These are phyloP conservation scores for Ophiocordyceps camponoti-saundersi DNA, from an alignment of 2,329 filamentous ascomycete species.

Conservation along the genomic window DNA sequence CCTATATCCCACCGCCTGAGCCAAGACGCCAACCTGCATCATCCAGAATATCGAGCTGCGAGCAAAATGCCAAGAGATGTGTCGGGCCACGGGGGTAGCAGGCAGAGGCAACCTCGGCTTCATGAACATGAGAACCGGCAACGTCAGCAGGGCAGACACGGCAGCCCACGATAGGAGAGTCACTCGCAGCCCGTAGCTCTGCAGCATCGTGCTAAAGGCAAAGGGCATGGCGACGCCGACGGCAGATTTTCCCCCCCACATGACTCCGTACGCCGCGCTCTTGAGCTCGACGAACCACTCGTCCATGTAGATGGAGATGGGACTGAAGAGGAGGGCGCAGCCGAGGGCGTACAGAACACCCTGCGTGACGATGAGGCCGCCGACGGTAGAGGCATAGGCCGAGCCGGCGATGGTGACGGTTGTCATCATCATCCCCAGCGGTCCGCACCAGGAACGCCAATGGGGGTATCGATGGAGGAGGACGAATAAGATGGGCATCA, in stretches of 20 bases:
- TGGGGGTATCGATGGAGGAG: slow-evolving; percentile 22
- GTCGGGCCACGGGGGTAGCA: slow-evolving; percentile 15
- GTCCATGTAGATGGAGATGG: slow-evolving; percentile 40
- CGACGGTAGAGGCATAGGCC: slow-evolving; percentile 30
- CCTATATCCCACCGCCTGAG: slow-evolving; percentile 44
- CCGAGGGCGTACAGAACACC: slow-evolving; percentile 44
- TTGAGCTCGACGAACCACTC: slow-evolving; percentile 44
- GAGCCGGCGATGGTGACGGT: slow-evolving; percentile 29
- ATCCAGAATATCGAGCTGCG: slow-evolving; percentile 34
- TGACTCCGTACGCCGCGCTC: slow-evolving; percentile 43
- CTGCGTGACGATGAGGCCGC: slow-evolving; percentile 40
- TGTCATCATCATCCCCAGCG: slow-evolving; percentile 26
- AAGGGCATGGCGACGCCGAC: slow-evolving; percentile 31
- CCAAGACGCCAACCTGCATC: slow-evolving; percentile 37
- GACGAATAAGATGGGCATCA: slow-evolving; percentile 29
- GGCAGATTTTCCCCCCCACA: slow-evolving; percentile 38
- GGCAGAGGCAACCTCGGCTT: slow-evolving; percentile 33
- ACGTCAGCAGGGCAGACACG: slow-evolving; percentile 10
- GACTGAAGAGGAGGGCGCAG: slow-evolving; percentile 36
- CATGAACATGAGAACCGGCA: slow-evolving; percentile 35
- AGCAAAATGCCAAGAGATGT: slow-evolving; percentile 31
- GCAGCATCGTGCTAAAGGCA: slow-evolving; percentile 33
- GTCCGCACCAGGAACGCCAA: slow-evolving; percentile 20
- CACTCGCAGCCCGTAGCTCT: slow-evolving; percentile 28
- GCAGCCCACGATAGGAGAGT: slow-evolving; percentile 36